phyloP scores from a whole-genome alignment of 116 monocot species.

The Dioscorea cayenensis region DNA sequence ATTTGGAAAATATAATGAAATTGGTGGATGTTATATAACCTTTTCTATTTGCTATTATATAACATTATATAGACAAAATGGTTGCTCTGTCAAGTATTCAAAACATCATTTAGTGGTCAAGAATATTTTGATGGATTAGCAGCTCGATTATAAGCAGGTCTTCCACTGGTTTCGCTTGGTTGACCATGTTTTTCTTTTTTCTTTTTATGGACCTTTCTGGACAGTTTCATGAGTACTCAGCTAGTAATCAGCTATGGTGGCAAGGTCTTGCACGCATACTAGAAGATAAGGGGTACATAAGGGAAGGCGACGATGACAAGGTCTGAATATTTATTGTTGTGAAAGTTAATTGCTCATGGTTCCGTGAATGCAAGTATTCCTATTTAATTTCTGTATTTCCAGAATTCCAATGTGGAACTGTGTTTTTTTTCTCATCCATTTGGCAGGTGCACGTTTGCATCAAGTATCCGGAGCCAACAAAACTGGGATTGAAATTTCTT shows the following conservation, averaged over 20 bases:
- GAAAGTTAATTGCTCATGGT: not conserved
- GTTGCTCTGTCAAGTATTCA: too few species aligned
- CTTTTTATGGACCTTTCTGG: not conserved
- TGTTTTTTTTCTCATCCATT: not conserved
- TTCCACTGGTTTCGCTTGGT: too few species aligned
- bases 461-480: slow-evolving; percentile 59
- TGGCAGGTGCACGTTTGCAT: slow-evolving; percentile 51
- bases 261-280: slow-evolving; percentile 80
- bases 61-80: too few species aligned
- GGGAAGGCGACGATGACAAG: slow-evolving; percentile 33
- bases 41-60: too few species aligned
- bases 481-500: slow-evolving; percentile 54
- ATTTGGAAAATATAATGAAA: too few species aligned
- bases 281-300: slow-evolving; percentile 64
- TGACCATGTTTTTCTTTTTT: not conserved
- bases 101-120: too few species aligned
- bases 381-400: not conserved
- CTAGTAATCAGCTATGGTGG: slow-evolving; percentile 74
- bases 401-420: not conserved
- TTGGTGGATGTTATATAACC: too few species aligned
- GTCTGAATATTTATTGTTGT: not conserved
- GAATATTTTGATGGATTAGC: not conserved
- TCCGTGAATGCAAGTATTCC: not conserved
- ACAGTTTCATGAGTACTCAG: slow-evolving; percentile 58
- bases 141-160: not conserved